phyloP scores from a whole-genome alignment of 352 stramenopile species.

The Pythium dissimile region DNA sequence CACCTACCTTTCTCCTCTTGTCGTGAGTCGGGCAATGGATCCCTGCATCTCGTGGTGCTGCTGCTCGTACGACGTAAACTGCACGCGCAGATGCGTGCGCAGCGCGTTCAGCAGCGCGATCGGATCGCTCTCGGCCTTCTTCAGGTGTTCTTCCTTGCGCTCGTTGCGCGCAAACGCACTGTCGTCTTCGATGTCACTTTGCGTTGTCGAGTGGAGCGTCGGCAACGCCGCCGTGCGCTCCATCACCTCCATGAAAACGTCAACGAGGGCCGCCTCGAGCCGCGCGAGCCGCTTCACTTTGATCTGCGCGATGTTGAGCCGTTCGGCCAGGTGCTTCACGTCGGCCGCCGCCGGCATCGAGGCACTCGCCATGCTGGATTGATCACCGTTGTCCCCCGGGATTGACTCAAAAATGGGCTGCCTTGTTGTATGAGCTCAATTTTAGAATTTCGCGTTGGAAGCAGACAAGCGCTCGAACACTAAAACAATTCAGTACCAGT shows the following conservation, averaged over 20 bases:
- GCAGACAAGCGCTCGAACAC: too few relatives aligned
- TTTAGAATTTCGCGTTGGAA: neutral
- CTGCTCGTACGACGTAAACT: slow-evolving; percentile 47
- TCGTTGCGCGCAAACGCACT: slow-evolving; percentile 36
- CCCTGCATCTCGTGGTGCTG: slow-evolving; percentile 27
- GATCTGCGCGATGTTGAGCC: slow-evolving; percentile 57
- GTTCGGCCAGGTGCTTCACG: slow-evolving; percentile 59
- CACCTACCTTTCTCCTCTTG: slow-evolving; percentile 33
- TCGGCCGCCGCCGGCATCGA: slow-evolving; percentile 11
- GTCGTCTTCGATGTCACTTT: neutral
- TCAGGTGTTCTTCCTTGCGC: slow-evolving; percentile 54
- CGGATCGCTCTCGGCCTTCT: slow-evolving; percentile 53
- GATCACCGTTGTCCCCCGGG: neutral
- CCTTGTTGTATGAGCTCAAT: too few relatives aligned
- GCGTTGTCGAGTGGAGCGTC: neutral
- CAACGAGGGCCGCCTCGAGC: slow-evolving; percentile 59
- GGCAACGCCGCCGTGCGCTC: slow-evolving; percentile 26
- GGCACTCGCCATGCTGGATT: neutral
- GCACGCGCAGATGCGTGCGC: slow-evolving; percentile 63
- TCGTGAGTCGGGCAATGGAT: slow-evolving; percentile 24
- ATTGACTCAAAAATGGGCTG: neutral
- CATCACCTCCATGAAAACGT: slow-evolving; percentile 76
- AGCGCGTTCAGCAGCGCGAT: slow-evolving; percentile 68
- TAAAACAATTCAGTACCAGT: too few relatives aligned
- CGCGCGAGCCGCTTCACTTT: slow-evolving; percentile 61